phyloP scores from a whole-genome alignment of 2,329 filamentous ascomycete species.

The Aspergillus arachidicola region DNA sequence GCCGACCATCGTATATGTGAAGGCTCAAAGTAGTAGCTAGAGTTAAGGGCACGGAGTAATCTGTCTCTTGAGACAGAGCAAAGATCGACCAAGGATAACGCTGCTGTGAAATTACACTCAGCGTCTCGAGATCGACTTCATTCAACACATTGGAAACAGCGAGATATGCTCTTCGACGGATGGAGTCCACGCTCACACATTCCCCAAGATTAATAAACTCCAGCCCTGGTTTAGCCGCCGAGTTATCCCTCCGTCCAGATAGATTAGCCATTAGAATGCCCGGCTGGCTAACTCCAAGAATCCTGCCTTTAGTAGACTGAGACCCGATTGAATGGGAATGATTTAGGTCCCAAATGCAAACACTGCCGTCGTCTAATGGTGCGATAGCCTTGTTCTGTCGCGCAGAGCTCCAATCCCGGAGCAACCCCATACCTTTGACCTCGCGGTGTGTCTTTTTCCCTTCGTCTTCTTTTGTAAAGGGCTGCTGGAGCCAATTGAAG shows the following conservation, averaged over 20 bases:
- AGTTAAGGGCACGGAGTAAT: slow-evolving; percentile 70
- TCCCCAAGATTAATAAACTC: slow-evolving; percentile 65
- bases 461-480: slow-evolving; percentile 43
- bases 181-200: slow-evolving; percentile 77
- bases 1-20: slow-evolving; percentile 77
- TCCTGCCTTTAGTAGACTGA: slow-evolving; percentile 52
- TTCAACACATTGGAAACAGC: slow-evolving; percentile 76
- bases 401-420: slow-evolving; percentile 56
- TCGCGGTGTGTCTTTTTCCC: slow-evolving; percentile 55
- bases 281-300: slow-evolving; percentile 66
- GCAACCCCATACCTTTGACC: slow-evolving; percentile 72
- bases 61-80: slow-evolving; percentile 71
- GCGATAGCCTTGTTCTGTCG: slow-evolving; percentile 67
- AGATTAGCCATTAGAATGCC: slow-evolving; percentile 70
- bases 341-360: slow-evolving; percentile 82
- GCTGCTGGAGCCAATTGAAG: slow-evolving; percentile 75
- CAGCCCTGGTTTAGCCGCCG: slow-evolving; percentile 30
- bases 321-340: slow-evolving; percentile 34
- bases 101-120: slow-evolving; percentile 69
- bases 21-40: slow-evolving; percentile 81
- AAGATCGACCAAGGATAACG: slow-evolving; percentile 82
- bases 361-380: slow-evolving; percentile 81
- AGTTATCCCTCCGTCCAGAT: slow-evolving; percentile 59
- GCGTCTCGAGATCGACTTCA: slow-evolving; percentile 76
- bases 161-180: slow-evolving; percentile 71